Percentiles rank a stretch among this genome's conserved stretches.
Conservation (phyloP, 2,329 filamentous ascomycete species). For the Sporothrix pseudoabietina region DNA sequence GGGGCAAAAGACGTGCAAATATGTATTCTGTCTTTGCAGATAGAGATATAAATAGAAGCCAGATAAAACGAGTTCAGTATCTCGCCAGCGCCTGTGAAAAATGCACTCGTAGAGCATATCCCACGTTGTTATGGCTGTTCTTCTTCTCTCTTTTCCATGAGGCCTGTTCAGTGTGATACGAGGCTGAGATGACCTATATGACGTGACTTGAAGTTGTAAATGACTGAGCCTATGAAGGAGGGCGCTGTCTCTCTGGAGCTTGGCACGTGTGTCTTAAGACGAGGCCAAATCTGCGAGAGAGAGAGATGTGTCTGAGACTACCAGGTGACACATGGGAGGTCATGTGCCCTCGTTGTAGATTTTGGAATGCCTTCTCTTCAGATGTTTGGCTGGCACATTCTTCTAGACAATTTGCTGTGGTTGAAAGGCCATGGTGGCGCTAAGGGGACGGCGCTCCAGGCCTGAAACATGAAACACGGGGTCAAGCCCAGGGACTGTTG, state of each 20-base stretch:
- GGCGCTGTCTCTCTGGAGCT: not conserved
- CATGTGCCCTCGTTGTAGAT: not conserved
- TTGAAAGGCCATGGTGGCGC: not conserved
- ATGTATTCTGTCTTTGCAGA: not conserved
- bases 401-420: not conserved
- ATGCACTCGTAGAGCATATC: no score
- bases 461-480: conserved; percentile 29
- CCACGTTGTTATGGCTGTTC: no score
- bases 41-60: not conserved
- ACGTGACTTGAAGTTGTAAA: not conserved
- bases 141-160: no score
- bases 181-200: not conserved
- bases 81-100: not conserved
- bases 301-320: not conserved
- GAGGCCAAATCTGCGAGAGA: not conserved
- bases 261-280: conserved; percentile 6
- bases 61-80: not conserved
- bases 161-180: not conserved
- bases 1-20: not conserved
- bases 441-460: not conserved
- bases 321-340: not conserved
- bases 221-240: not conserved
- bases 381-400: no score
- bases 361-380: not conserved
- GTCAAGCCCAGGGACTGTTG: not conserved